Evolutionary conservation across 176 grass and related monocot genomes (phyloP), one percentile per base, ranked within the genome.

Genomic region (Avena atlantica): DNA sequence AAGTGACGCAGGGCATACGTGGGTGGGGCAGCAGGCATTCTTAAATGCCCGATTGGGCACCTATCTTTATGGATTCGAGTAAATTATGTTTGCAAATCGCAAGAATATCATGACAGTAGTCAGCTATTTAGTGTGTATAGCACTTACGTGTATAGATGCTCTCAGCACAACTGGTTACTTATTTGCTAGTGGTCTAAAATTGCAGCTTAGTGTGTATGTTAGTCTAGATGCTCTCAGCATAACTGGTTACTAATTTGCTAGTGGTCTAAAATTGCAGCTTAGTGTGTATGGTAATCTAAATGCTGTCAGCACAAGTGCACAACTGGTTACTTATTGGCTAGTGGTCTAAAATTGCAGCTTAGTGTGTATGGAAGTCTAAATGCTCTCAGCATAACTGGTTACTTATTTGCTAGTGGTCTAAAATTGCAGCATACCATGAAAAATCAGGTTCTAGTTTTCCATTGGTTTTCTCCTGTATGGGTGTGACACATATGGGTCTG

Each of bases 71-170:
- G 8, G 12, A 56, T 81, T 67, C 14, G 50, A 11, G 36, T 14
- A 29, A 57, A 31, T 74, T 74, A 70, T 86, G 19, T 53, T 74
- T 81, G n/a, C 40, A 42, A 42, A 42, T 42, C 40, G 40, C 40
- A 42, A 42, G 40, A 42, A 42, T 42, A 42, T 42, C 0, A 42
- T 42, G 40, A 42, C 40, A 42, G 40, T 42, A 42, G 40, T 42
- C 40, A 42, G 40, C 40, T 42, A 42, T 42, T 42, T 42, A 66
- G 71, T 84, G 20, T n/a, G 16, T 51, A 52, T 7, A 34, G 5
- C 14, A 85, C 40, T 42, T 42, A 42, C 40, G 40, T 42, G 55
- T 44, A 8, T 42, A 83, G 20, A 6, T 9, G 13, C 37, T 84
- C 59, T 42, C 40, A 42, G 40, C 34, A 74, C 6, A 42, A 42